Evolutionary conservation across 331 rosid genomes (phyloP), one percentile per base, ranked within the genome.

Genomic region (Dryas integrifolia): DNA sequence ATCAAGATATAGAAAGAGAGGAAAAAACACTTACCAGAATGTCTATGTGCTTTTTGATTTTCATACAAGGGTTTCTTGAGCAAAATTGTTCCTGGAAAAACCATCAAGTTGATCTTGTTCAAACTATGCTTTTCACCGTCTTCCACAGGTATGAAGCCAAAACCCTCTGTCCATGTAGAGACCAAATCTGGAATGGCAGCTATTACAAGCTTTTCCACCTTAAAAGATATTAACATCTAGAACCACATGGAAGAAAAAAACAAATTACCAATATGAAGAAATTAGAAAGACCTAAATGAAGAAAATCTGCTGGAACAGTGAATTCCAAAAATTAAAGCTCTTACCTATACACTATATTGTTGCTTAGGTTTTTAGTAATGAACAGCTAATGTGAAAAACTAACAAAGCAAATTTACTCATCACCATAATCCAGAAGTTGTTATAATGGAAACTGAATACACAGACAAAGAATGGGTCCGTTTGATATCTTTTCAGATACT

Each of bases 111-210:
- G 81, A 84, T 69, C 76, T 79, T 88, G 43, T 82, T 85, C 78
- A 95, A 77, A 49, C 80, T 80, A 57, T 52, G 79, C 86, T 85
- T 95, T 75, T 91, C 96, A 55, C 51, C 45, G 49, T 87, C 92
- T 77, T 74, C 86, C 55, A 89, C 71, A 62, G 83, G 96, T 71
- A 47, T 55, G 72, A 95, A 95, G 70, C 98, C 96, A 83, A 95
- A 95, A 65, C 98, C 98, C 76, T 84, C 85, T 0, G 93, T 95
- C 98, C 98, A 95, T 47, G 97, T 95, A 72, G 81, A 88, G 62
- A 79, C 89, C 80, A 95, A 74, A 70, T 86, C 87, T 6, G 98
- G 97, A 84, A 95, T 95, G 77, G 98, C 97, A 69, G 98, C 82
- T 84, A 95, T 75, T 64, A 95, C 93, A 67, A 95, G 91, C 84